Base-by-base conservation (phyloP, 208 protist species). In the Trypanosoma grayi region DNA sequence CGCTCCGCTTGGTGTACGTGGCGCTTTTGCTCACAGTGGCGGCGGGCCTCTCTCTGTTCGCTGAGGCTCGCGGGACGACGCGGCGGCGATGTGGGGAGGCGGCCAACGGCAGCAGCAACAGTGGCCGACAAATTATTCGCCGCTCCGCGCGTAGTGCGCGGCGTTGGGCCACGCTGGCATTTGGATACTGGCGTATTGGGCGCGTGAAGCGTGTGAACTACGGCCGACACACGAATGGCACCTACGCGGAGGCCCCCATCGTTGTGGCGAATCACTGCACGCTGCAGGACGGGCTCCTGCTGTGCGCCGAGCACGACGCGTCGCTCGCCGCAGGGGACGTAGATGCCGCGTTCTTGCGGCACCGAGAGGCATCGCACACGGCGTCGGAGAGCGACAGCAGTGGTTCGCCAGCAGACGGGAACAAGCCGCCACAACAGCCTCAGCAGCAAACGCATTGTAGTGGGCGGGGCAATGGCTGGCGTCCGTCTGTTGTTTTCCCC, bases 401-500 rank as follows among this genome's bases (percentile, higher is more conserved):
- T n/a, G n/a, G n/a, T n/a, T n/a, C n/a, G n/a, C n/a, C n/a, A n/a
- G n/a, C n/a, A n/a, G n/a, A n/a, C n/a, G n/a, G n/a, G n/a, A n/a
- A n/a, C n/a, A n/a, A n/a, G n/a, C n/a, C n/a, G n/a, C n/a, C n/a
- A n/a, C n/a, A n/a, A n/a, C n/a, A n/a, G n/a, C n/a, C n/a, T n/a
- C n/a, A n/a, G n/a, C n/a, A n/a, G n/a, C n/a, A 28, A 22, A 11
- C 4, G 27, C 14, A 58, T 4, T 3, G 7, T 6, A 14, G 33
- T 45, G 22, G 5, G 24, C 5, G 5, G 52, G 20, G 14, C 18
- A 4, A 31, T 18, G 41, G 22, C 30, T 66, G n/a, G 28, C 28
- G 20, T 18, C 69, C 73, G 8, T 10, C 79, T 37, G 13, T 67
- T 25, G 54, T 90, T 8, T 90, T 87, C 41, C 83, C 83, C 24